Evolutionary conservation across 2,329 filamentous ascomycete species (phyloP).

Genomic region (Ophiosphaerella herpotricha): DNA sequence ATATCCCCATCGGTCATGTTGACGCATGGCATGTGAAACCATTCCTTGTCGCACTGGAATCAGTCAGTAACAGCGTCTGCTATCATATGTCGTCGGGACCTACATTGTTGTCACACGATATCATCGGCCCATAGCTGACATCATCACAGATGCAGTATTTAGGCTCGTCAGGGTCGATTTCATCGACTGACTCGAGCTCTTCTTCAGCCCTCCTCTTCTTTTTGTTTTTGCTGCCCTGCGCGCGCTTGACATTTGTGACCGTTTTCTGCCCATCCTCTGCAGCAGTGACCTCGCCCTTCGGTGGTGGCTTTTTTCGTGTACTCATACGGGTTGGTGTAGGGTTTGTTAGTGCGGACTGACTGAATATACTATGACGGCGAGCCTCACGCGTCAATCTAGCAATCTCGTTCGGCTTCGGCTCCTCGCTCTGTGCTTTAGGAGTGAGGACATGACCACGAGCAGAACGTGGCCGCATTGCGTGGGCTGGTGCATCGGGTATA

Average conservation of each 20-base stretch:
- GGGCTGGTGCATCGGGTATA: constrained; percentile 14
- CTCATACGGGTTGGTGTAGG: constrained; percentile 47
- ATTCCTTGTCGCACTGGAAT: constrained; percentile 75
- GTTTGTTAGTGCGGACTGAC: constrained; percentile 41
- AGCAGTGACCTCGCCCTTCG: constrained; percentile 71
- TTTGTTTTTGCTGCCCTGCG: constrained; percentile 48
- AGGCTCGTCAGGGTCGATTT: constrained; percentile 75
- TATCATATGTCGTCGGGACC: constrained; percentile 3
- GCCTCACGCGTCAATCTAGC: constrained; percentile 43
- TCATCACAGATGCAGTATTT: constrained; percentile 79
- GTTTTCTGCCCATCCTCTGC: constrained; percentile 64
- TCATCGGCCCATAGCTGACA: constrained; percentile 82
- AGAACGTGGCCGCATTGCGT: constrained; percentile 39
- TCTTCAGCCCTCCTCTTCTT: constrained; percentile 49
- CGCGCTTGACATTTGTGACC: constrained; percentile 72
- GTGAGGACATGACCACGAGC: constrained; percentile 46
- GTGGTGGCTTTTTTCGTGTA: constrained; percentile 69
- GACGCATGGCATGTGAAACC: constrained; percentile 84
- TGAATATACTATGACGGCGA: constrained; percentile 53
- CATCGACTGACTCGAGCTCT: constrained; percentile 35
- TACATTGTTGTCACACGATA: constrained; percentile 78
- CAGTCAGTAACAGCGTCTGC: constrained; percentile 17
- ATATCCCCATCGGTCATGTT: constrained; percentile 63
- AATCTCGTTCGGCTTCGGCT: constrained; percentile 49
- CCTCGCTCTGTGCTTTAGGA: constrained; percentile 55